Conservation (phyloP, 2,329 filamentous ascomycete genomes). For the Penicillium nordicum region DNA sequence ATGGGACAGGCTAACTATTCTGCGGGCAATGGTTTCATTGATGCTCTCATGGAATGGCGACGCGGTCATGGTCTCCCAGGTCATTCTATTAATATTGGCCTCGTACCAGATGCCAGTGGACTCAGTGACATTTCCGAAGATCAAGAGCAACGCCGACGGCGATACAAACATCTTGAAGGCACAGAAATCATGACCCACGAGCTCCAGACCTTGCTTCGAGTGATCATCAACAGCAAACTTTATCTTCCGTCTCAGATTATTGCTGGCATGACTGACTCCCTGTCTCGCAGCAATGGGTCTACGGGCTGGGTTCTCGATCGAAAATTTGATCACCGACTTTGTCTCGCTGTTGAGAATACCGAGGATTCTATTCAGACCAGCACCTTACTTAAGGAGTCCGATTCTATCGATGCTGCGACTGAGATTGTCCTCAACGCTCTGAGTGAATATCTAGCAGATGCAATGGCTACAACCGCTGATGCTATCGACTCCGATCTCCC, state of each 20-base stretch:
- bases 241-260: conserved; percentile 18
- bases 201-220: conserved; percentile 16
- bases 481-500: conserved; percentile 21
- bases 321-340: conserved; percentile 22
- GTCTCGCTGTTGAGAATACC: conserved; percentile 4
- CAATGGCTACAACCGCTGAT: conserved; percentile 22
- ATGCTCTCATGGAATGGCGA: conserved; percentile 20
- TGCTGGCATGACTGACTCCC: conserved; percentile 18
- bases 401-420: conserved; percentile 10
- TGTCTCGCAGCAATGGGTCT: conserved; percentile 15
- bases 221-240: conserved; percentile 18
- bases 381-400: conserved; percentile 9
- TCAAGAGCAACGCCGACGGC: conserved; percentile 15
- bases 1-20: conserved; percentile 59
- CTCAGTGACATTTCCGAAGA: conserved; percentile 18
- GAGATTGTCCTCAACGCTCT: conserved; percentile 14
- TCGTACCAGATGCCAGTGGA: conserved; percentile 24
- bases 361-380: conserved; percentile 6
- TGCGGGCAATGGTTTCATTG: conserved; percentile 46
- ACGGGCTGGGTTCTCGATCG: conserved; percentile 19
- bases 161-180: conserved; percentile 22
- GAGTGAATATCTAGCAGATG: conserved; percentile 19
- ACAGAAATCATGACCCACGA: conserved; percentile 20
- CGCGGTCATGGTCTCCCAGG: conserved; percentile 12
- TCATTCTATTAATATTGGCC: conserved; percentile 20